A percentile compares a stretch with the other conserved stretches of the same genome.
Evolutionary conservation across 2,329 filamentous ascomycete species (phyloP).

Genomic region (Penicillium sp.): DNA sequence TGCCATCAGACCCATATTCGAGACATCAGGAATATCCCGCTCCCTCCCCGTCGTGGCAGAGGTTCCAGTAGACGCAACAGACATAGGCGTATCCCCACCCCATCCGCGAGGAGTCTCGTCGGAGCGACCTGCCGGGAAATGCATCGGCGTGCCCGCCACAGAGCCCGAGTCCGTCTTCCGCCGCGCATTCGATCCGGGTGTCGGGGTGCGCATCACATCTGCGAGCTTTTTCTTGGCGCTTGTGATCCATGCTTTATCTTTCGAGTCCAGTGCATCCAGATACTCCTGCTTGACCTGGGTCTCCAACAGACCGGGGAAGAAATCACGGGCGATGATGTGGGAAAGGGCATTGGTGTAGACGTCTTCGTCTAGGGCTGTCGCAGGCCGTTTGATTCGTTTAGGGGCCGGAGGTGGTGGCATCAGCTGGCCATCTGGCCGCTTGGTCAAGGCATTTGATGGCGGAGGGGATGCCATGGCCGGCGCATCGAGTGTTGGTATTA

Average conservation of each 20-base stretch:
- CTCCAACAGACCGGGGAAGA: conserved; percentile 89
- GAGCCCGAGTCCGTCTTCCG: conserved; percentile 15
- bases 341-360: conserved; percentile 87
- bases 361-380: conserved; percentile 88
- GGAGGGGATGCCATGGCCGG: conserved; percentile 30
- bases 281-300: conserved; percentile 89
- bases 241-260: conserved; percentile 81
- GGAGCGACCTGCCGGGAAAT: conserved; percentile 21
- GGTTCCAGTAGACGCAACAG: conserved; percentile 49
- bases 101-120: conserved; percentile 51
- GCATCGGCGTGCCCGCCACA: conserved; percentile 59
- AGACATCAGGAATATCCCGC: conserved; percentile 60
- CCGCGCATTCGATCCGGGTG: conserved; percentile 56
- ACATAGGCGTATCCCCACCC: conserved; percentile 72
- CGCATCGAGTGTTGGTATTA: background rate
- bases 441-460: conserved; percentile 34
- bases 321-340: conserved; percentile 93
- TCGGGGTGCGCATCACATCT: conserved; percentile 79
- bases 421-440: conserved; percentile 55
- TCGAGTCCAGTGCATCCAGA: conserved; percentile 84
- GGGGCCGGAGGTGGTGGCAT: conserved; percentile 85
- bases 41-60: conserved; percentile 37
- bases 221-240: conserved; percentile 72
- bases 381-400: conserved; percentile 90
- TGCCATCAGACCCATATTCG: conserved; percentile 75